phyloP scores from a whole-genome alignment of 495 filamentous ascomycete species.

The Xylaria castorea region DNA sequence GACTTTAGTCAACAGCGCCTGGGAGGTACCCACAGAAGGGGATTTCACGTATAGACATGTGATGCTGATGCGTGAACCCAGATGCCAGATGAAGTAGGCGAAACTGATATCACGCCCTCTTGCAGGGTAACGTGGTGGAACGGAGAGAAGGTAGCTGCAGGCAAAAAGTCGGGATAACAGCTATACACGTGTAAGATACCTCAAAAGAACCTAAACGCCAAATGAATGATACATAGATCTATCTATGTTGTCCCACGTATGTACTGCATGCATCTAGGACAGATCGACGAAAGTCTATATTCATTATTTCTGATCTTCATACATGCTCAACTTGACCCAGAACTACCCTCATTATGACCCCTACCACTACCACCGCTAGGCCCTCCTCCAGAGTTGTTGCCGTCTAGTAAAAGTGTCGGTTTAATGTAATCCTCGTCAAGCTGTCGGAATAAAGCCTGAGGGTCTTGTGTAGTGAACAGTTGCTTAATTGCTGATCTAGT shows the following conservation, averaged over 20 bases:
- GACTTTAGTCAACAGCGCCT: no score
- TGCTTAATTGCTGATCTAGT: slow-evolving; percentile 75
- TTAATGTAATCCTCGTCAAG: slow-evolving; percentile 97
- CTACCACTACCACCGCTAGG: slow-evolving; percentile 30
- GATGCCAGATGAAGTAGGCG: no score
- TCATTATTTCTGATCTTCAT: slow-evolving; percentile 8
- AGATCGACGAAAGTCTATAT: slow-evolving; percentile 18
- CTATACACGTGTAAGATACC: not conserved
- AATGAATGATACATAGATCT: slow-evolving; percentile 7
- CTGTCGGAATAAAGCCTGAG: slow-evolving; percentile 89
- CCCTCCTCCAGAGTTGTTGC: slow-evolving; percentile 37
- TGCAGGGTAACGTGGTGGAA: no score
- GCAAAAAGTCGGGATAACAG: not conserved
- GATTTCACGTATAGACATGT: no score
- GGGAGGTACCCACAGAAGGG: no score
- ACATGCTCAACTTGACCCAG: slow-evolving; percentile 28
- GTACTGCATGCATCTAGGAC: not conserved
- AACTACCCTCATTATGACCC: slow-evolving; percentile 35
- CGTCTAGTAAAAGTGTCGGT: slow-evolving; percentile 85
- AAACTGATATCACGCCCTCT: no score
- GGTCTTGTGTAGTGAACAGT: slow-evolving; percentile 75
- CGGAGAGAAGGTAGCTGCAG: not conserved
- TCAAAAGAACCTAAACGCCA: slow-evolving; percentile 16
- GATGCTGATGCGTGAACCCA: no score
- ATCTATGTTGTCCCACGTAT: slow-evolving; percentile 4